Conservation (phyloP, 75 land plant genomes). For the Chamaecyparis obtusa region DNA sequence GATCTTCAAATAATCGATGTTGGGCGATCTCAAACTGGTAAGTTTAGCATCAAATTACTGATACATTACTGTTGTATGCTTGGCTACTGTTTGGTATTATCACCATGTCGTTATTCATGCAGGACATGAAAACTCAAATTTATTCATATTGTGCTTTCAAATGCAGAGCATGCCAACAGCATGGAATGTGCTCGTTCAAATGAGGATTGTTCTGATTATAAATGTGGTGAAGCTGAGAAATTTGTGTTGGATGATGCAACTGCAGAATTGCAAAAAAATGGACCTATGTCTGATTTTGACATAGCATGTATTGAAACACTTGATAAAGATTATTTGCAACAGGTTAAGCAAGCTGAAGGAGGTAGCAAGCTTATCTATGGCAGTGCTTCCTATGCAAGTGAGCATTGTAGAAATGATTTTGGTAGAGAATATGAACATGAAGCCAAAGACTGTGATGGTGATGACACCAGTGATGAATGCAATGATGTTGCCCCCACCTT, state of each 20-base stretch:
- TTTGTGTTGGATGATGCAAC: not conserved
- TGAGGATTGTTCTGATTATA: not conserved
- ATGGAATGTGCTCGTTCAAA: not conserved
- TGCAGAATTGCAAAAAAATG: not conserved
- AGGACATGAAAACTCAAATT: not conserved
- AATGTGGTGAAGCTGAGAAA: not conserved
- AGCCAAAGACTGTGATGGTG: not conserved
- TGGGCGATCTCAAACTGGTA: constrained; percentile 1
- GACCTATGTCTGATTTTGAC: not conserved
- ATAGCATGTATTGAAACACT: not conserved
- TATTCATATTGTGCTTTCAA: constrained; percentile 4
- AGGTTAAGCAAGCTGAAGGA: not conserved
- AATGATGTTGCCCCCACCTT: not conserved
- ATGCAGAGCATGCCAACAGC: not conserved
- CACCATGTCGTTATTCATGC: not conserved
- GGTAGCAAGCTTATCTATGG: not conserved
- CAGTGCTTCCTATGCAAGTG: not conserved
- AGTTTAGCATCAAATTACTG: not conserved
- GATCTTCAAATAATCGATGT: not conserved
- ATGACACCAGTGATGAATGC: not conserved
- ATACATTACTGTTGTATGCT: not conserved
- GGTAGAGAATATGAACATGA: not conserved
- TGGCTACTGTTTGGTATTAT: not conserved
- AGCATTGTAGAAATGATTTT: not conserved
- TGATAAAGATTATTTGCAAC: too few species aligned